Conservation (phyloP, 352 stramenopile species). For the Hyaloperonospora brassicae region DNA sequence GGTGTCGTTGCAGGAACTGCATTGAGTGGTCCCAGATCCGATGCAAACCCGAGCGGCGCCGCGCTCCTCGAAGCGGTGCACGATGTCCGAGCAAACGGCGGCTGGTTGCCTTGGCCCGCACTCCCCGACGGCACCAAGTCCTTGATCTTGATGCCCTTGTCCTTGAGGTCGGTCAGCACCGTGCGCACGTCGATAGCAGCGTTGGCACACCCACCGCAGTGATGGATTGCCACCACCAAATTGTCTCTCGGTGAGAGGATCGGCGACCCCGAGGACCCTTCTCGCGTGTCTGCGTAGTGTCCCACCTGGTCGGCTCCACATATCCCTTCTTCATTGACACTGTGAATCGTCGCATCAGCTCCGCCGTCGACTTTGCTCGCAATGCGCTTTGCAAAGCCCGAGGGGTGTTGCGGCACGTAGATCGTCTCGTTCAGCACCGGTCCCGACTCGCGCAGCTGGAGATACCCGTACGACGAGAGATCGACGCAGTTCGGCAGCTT, state of each 20-base stretch:
- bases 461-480: constrained; percentile 40
- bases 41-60: too few species aligned
- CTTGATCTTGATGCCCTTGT: too few species aligned
- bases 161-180: constrained; percentile 45
- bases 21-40: too few species aligned
- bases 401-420: constrained; percentile 53
- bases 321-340: too few species aligned
- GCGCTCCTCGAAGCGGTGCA: too few species aligned
- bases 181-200: constrained; percentile 62
- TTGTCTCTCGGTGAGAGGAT: constrained; percentile 57
- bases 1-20: too few species aligned
- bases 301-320: constrained; percentile 38
- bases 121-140: too few species aligned
- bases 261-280: constrained; percentile 63
- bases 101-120: too few species aligned
- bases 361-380: constrained; percentile 42
- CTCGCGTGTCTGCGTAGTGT: constrained; percentile 64
- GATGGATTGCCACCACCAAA: constrained; percentile 59
- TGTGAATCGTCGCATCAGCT: too few species aligned
- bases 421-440: constrained; percentile 39
- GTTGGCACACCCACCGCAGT: constrained; percentile 78
- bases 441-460: constrained; percentile 36
- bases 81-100: too few species aligned
- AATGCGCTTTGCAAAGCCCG: constrained; percentile 50
- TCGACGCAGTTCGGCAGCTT: constrained; percentile 37